Evolutionary conservation across 2,329 filamentous ascomycete species (phyloP).

Genomic region (Malbranchea zuffiana): DNA sequence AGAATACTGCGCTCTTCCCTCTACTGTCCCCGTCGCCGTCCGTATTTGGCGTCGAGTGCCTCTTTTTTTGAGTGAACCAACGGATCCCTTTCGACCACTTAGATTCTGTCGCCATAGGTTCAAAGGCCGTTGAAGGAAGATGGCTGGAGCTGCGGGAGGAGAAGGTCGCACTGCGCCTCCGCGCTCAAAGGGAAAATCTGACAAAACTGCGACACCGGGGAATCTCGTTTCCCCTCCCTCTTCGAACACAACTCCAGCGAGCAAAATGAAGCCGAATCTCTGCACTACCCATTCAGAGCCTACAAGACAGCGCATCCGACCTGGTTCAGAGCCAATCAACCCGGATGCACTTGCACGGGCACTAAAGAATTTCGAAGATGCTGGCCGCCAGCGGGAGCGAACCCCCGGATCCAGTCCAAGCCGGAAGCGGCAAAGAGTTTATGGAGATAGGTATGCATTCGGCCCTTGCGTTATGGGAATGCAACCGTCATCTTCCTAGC

Average conservation of each 20-base stretch:
- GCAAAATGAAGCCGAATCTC: slow-evolving; percentile 34
- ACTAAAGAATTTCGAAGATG: slow-evolving; percentile 51
- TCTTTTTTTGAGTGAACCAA: too few relatives aligned
- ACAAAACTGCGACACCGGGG: slow-evolving; percentile 18
- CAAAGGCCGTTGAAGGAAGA: slow-evolving; percentile 1
- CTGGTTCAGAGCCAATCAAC: slow-evolving; percentile 45
- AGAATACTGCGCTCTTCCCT: too few relatives aligned
- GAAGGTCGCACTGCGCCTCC: slow-evolving; percentile 4
- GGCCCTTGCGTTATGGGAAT: background rate
- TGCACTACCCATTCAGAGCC: slow-evolving; percentile 14
- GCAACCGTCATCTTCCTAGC: background rate
- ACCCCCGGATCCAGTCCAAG: slow-evolving; percentile 57
- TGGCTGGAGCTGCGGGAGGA: slow-evolving; percentile 9
- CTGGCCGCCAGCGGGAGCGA: slow-evolving; percentile 47
- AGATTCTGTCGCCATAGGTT: background rate
- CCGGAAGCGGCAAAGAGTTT: slow-evolving; percentile 56
- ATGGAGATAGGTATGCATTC: slow-evolving; percentile 48
- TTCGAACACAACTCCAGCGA: slow-evolving; percentile 49
- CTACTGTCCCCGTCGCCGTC: too few relatives aligned
- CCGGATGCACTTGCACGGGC: slow-evolving; percentile 49
- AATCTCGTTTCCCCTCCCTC: slow-evolving; percentile 42
- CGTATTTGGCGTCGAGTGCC: too few relatives aligned
- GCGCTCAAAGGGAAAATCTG: slow-evolving; percentile 4
- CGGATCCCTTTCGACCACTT: too few relatives aligned
- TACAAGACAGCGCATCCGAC: slow-evolving; percentile 20